A percentile compares a stretch with the other conserved stretches of the same genome.
Evolutionary conservation across 73 alveolate species (phyloP).

Genomic region (Symbiodinium natans): DNA sequence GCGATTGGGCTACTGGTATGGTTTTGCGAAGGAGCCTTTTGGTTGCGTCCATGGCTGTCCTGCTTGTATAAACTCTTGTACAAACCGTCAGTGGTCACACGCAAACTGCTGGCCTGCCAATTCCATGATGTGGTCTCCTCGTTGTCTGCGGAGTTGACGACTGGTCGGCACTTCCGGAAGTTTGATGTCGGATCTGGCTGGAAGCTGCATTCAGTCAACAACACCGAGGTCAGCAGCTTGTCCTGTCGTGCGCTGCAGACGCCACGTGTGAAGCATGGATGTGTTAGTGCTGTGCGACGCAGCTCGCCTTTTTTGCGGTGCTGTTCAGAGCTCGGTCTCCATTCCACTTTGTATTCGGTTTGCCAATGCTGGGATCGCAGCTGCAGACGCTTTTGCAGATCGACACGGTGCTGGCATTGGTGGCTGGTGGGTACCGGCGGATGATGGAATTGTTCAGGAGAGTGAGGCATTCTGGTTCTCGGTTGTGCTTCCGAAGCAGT

Average conservation of each 20-base stretch:
- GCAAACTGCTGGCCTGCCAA: neutral
- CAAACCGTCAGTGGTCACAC: neutral
- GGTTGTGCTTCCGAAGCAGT: neutral
- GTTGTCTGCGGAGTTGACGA: neutral
- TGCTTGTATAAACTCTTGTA: neutral
- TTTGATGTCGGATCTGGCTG: conserved; percentile 1
- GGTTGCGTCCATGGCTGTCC: conserved; percentile 32
- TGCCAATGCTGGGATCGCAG: conserved; percentile 6
- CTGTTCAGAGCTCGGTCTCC: neutral
- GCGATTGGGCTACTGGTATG: conserved; percentile 24
- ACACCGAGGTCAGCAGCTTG: neutral
- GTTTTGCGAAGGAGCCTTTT: conserved; percentile 2
- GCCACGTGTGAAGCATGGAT: conserved; percentile 12
- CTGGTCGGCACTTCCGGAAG: neutral
- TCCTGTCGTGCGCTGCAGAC: neutral
- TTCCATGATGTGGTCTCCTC: neutral
- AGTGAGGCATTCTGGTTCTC: neutral
- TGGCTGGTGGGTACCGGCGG: neutral
- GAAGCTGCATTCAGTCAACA: conserved; percentile 43
- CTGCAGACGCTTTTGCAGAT: conserved; percentile 38
- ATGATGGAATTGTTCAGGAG: neutral
- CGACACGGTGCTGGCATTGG: neutral
- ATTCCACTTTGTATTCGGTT: neutral
- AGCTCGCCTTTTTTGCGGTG: neutral
- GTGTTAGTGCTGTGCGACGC: conserved; percentile 4